Evolutionary conservation across 2,329 filamentous ascomycete genomes (phyloP).

Genomic region (Aspergillus tanneri): DNA sequence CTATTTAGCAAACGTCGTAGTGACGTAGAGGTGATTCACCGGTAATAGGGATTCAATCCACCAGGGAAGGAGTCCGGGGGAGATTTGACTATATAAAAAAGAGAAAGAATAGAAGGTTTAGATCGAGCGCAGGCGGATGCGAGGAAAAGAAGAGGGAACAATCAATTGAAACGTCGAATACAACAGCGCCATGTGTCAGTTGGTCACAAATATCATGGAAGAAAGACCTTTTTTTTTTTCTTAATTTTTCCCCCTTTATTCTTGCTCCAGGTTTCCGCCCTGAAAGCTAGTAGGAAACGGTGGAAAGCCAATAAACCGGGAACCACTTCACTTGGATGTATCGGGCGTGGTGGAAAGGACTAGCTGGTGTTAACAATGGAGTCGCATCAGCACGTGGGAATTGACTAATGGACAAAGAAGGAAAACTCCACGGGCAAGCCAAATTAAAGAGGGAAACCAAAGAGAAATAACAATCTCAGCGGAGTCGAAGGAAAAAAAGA

Average conservation of each 20-base stretch:
- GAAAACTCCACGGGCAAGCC: background rate
- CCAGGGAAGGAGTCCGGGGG: background rate
- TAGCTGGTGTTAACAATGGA: too few relatives aligned
- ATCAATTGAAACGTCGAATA: conserved; percentile 13
- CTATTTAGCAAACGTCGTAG: background rate
- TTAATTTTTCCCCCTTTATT: background rate
- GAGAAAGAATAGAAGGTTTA: conserved; percentile 8
- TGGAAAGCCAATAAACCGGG: too few relatives aligned
- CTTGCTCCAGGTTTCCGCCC: background rate
- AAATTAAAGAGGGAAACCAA: background rate
- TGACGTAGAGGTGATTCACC: too few relatives aligned
- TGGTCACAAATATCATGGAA: conserved; percentile 6
- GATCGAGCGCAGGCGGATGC: conserved; percentile 5
- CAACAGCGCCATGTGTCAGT: conserved; percentile 24
- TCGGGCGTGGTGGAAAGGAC: too few relatives aligned
- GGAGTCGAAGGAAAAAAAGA: background rate
- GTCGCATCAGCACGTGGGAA: too few relatives aligned
- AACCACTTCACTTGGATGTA: too few relatives aligned
- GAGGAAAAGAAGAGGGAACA: conserved; percentile 12
- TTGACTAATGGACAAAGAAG: background rate
- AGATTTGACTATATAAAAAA: background rate
- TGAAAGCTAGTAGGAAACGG: too few relatives aligned
- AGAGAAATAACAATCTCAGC: background rate
- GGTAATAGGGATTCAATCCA: conserved; percentile 1
- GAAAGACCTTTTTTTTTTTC: background rate